Evolutionary conservation across 2,329 filamentous ascomycete genomes (phyloP), one percentile per base, ranked within the genome.

Genomic region (Tolypocladium cylindrosporum): DNA sequence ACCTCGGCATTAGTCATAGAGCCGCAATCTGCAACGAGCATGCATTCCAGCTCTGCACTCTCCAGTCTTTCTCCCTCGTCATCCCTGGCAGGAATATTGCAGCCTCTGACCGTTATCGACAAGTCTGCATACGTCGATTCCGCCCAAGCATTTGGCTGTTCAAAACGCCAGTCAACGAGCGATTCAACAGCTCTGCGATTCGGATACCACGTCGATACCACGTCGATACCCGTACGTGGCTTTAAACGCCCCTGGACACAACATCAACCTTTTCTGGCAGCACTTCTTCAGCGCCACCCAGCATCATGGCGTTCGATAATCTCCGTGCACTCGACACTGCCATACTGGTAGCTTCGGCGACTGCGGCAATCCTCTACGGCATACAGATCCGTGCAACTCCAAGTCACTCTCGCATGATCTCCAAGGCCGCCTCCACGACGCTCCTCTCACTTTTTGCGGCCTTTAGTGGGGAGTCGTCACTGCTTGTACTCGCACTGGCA

Each of bases 351-450:
- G 13, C 36, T 19, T 63, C 61, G 8, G 10, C 59, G 2, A 40
- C 45, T 40, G 45, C 60, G 1, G 62, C 66, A 3, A 31, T 67
- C 4, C 41, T 63, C 19, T 68, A 68, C 43, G 58, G 58, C 39
- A 16, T 62, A 40, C 60, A 57, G 27, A 56, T 62, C 8, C 63
- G 61, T 24, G 48, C 60, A n/a, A 37, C 52, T 8, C 70, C 71
- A 1, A 67, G 62, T 50, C 51, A 43, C 14, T 42, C 58, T 9
- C 71, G 72, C 43, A 71, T 67, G 64, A 19, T 58, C 10, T 64
- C 60, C 50, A 74, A 74, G 60, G 66, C 70, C 0, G 45, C 59
- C 6, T 67, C 71, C 1, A 72, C 71, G 8, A 60, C 66, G 0
- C 63, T 73, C 3, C 64, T 74, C 9, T 65, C 69, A 2, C 48